Percentiles rank a stretch among this genome's conserved stretches.
Evolutionary conservation across 176 grass and related monocot species (phyloP).

Genomic region (Avena eriantha): DNA sequence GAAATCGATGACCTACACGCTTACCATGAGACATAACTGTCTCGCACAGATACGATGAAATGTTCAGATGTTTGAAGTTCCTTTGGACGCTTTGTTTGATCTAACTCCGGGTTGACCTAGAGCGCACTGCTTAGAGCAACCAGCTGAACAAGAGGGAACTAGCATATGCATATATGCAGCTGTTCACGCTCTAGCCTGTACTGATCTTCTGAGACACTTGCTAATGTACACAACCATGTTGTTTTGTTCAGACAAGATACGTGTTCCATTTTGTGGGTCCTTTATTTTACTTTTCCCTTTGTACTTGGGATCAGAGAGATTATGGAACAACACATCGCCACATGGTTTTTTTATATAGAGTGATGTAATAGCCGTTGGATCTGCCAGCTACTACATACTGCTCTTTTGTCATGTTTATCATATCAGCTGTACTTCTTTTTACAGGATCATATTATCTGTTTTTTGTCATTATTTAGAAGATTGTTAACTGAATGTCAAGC

Average conservation of each 20-base stretch:
- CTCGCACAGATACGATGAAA: conserved; percentile 23
- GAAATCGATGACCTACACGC: conserved; percentile 1
- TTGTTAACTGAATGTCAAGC: background rate
- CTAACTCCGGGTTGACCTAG: background rate
- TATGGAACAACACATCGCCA: background rate
- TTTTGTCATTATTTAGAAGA: background rate
- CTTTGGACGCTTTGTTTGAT: background rate
- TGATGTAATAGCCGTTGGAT: background rate
- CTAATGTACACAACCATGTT: conserved; percentile 10
- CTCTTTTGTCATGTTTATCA: background rate
- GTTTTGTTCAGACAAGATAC: conserved; percentile 23
- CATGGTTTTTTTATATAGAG: background rate
- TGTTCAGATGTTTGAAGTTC: conserved; percentile 18
- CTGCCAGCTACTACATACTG: background rate
- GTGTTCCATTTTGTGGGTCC: background rate
- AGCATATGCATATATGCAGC: background rate
- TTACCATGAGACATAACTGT: conserved; percentile 37
- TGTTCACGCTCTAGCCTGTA: background rate
- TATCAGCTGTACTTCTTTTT: background rate
- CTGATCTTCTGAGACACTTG: conserved; percentile 28
- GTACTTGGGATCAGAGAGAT: background rate
- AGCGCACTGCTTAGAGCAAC: background rate
- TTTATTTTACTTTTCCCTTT: background rate
- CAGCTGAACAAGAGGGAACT: background rate
- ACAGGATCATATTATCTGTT: background rate